Base-by-base conservation (phyloP, 2,329 filamentous ascomycete species). In the Daldinia sp. region DNA sequence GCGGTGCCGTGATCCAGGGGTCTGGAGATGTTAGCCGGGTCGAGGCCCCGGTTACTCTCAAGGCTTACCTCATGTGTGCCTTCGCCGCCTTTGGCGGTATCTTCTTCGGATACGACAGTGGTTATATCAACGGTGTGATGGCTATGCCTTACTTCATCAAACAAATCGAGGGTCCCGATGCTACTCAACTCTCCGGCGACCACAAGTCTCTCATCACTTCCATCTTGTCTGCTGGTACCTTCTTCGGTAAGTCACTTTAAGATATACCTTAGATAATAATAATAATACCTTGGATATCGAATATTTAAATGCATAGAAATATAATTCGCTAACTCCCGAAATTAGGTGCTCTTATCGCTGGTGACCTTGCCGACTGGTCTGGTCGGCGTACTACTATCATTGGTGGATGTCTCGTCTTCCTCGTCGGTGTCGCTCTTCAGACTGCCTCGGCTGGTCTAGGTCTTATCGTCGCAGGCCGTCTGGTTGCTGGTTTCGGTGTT, bases 211-310 rank as follows among this genome's bases (percentile, higher is more conserved):
- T 89, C 44, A 88, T 94, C 77, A 89, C 89, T 77, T 93, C 91
- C 20, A 93, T 95, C 74, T 87, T 95, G 62, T 94, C 92, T 39
- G 88, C 85, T 77, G 88, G 89, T 79, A 93, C 92, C 74, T 95
- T 94, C 86, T 91, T 93, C 69, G 90, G 74, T 76, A 69, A 35
- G 72, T 54, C n/a, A 50, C 30, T 10, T 33, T 0, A 15, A 6
- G 1, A 10, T n/a, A n/a, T n/a, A n/a, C n/a, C n/a, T n/a, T n/a
- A n/a, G n/a, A n/a, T n/a, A n/a, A n/a, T n/a, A n/a, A n/a, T n/a
- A n/a, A n/a, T 50, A 30, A 12, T 13, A 15, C 28, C 4, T 30
- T n/a, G 4, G 18, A 50, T 33, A 50, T 28, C 26, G n/a, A n/a
- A 18, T 30, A 50, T n/a, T n/a, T n/a, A n/a, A n/a, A 15, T 23